A percentile compares a stretch with the other conserved stretches of the same genome.
These are phyloP conservation scores for Trichoderma koningii DNA, from an alignment of 2,329 filamentous ascomycete species.

Conservation along the genomic window DNA sequence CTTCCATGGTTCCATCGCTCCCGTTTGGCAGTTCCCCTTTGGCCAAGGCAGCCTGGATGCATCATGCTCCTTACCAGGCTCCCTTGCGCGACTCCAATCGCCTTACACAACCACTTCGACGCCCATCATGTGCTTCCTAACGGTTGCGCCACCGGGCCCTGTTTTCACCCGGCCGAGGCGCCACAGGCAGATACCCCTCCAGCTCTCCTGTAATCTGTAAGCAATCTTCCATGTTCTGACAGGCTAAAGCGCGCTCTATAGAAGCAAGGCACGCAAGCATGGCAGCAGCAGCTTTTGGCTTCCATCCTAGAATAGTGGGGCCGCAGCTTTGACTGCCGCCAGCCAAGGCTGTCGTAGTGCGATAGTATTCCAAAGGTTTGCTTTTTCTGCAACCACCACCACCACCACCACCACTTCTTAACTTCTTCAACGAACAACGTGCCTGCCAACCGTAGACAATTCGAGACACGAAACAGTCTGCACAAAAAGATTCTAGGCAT, in stretches of 20 bases:
- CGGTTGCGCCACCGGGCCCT: conserved; percentile 18
- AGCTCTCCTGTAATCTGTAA: conserved; percentile 24
- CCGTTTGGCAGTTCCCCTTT: no score
- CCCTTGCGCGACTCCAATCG: conserved; percentile 13
- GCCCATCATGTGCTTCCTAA: background rate
- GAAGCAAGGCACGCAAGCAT: conserved; percentile 23
- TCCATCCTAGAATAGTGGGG: conserved; percentile 10
- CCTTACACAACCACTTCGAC: background rate
- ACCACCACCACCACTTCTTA: background rate
- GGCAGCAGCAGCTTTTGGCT: background rate
- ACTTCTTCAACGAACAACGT: background rate
- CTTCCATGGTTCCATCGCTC: background rate
- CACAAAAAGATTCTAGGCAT: background rate
- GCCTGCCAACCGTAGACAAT: background rate
- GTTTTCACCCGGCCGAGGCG: conserved; percentile 17
- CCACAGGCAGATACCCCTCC: conserved; percentile 23
- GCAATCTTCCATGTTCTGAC: conserved; percentile 3
- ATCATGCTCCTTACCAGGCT: background rate
- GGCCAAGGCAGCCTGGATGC: background rate
- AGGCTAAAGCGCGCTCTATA: background rate
- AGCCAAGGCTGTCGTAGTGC: no score
- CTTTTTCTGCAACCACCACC: conserved; percentile 16
- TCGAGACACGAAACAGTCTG: background rate
- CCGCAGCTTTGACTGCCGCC: background rate
- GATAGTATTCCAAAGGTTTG: background rate